Evolutionary conservation across 257 asterid species (phyloP).

Genomic region (Jaltomata sinuosa): DNA sequence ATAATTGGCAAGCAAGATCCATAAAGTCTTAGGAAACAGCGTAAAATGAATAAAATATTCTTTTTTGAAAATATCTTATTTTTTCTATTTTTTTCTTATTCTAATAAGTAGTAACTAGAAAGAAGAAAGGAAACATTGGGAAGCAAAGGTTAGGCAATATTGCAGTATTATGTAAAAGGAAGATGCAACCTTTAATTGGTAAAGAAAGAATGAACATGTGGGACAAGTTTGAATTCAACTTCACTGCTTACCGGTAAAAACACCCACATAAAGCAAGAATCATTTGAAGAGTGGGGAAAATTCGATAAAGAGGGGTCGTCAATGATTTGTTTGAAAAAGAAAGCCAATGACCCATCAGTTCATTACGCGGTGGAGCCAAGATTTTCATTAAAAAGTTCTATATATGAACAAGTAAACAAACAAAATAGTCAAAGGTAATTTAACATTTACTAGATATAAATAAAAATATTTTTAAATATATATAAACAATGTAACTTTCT

Average conservation of each 20-base stretch:
- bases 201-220: background rate
- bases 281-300: background rate
- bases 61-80: background rate
- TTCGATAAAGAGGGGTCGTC: constrained; percentile 3
- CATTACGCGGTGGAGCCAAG: no score
- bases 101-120: background rate
- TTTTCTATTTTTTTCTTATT: background rate
- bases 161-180: background rate
- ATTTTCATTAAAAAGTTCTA: no score
- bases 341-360: background rate
- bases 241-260: background rate
- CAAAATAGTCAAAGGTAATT: no score
- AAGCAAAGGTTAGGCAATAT: background rate
- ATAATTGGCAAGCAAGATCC: background rate
- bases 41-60: background rate
- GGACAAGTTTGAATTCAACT: constrained; percentile 4
- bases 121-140: background rate
- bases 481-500: no score
- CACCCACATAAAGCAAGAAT: constrained; percentile 4
- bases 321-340: constrained; percentile 6
- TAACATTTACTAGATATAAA: no score
- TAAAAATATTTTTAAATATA: no score
- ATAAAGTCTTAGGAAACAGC: background rate
- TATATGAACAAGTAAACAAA: no score
- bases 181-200: background rate